These are phyloP conservation scores for Vicia villosa DNA, from an alignment of 306 rosid species.

Conservation along the genomic window DNA sequence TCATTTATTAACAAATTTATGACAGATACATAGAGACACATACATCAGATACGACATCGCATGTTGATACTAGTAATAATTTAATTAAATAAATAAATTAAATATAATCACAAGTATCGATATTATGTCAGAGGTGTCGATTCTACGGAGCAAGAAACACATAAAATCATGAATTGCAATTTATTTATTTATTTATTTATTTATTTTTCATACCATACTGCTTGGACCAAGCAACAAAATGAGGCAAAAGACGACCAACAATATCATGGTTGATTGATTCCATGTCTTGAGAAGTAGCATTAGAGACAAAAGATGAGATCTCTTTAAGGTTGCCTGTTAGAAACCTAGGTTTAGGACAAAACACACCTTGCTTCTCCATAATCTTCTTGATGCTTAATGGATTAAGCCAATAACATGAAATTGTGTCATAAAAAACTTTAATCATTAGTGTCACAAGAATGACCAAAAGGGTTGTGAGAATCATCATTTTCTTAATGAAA, in stretches of 20 bases:
- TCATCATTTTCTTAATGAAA: slow-evolving; percentile 9
- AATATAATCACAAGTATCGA: no score
- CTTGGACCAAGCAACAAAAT: slow-evolving; percentile 79
- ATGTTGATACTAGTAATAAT: no score
- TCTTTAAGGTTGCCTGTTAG: slow-evolving; percentile 72
- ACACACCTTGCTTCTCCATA: slow-evolving; percentile 88
- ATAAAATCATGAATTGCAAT: background rate
- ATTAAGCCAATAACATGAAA: slow-evolving; percentile 59
- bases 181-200: background rate
- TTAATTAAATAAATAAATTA: no score
- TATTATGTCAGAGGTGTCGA: no score
- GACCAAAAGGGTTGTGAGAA: slow-evolving; percentile 42
- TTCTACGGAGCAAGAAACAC: no score
- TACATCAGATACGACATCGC: no score
- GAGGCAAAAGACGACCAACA: slow-evolving; percentile 80
- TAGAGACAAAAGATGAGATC: slow-evolving; percentile 50
- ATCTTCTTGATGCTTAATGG: slow-evolving; percentile 69
- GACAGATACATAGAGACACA: no score
- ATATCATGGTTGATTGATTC: slow-evolving; percentile 66
- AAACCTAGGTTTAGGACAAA: slow-evolving; percentile 70
- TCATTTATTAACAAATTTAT: no score
- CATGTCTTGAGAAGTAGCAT: slow-evolving; percentile 69
- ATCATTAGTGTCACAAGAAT: slow-evolving; percentile 38
- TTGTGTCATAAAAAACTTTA: slow-evolving; percentile 48
- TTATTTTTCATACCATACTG: slow-evolving; percentile 54